These are phyloP conservation scores for Aspergillus aculeatus DNA, from an alignment of 2,329 filamentous ascomycete species.

Conservation along the genomic window DNA sequence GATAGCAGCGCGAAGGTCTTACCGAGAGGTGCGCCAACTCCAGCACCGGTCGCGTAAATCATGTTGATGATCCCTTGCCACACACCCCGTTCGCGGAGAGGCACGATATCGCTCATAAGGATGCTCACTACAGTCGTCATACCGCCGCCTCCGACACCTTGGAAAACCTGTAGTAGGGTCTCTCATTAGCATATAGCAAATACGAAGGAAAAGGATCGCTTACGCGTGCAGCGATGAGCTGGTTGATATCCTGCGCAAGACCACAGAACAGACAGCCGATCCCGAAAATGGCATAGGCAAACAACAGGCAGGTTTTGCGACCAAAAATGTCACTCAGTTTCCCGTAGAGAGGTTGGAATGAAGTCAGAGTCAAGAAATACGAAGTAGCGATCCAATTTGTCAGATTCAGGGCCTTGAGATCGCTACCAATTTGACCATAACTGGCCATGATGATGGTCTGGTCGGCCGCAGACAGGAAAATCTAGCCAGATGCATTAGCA, in stretches of 20 bases:
- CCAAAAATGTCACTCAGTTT: conserved; percentile 63
- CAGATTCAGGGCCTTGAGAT: conserved; percentile 69
- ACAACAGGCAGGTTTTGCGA: conserved; percentile 52
- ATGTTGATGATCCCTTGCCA: conserved; percentile 77
- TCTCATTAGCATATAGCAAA: conserved; percentile 34
- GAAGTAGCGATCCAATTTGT: conserved; percentile 73
- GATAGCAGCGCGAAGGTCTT: conserved; percentile 1
- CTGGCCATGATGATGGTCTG: conserved; percentile 75
- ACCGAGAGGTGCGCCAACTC: conserved; percentile 67
- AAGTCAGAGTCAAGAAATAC: conserved; percentile 71
- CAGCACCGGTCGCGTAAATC: conserved; percentile 67
- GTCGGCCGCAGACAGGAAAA: conserved; percentile 71
- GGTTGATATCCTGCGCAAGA: conserved; percentile 60
- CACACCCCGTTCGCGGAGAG: conserved; percentile 66
- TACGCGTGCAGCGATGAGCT: conserved; percentile 64
- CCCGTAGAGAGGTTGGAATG: conserved; percentile 67
- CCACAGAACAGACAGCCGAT: conserved; percentile 54
- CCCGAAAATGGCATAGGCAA: conserved; percentile 55
- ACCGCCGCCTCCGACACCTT: conserved; percentile 67
- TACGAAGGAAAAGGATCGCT: conserved; percentile 9
- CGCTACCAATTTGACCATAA: conserved; percentile 75
- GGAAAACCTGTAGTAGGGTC: conserved; percentile 47
- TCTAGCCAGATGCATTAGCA: conserved; percentile 44
- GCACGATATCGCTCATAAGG: conserved; percentile 68
- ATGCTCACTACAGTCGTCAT: conserved; percentile 70